Conservation (phyloP, 2,329 filamentous ascomycete species). For the Beauveria sp. region DNA sequence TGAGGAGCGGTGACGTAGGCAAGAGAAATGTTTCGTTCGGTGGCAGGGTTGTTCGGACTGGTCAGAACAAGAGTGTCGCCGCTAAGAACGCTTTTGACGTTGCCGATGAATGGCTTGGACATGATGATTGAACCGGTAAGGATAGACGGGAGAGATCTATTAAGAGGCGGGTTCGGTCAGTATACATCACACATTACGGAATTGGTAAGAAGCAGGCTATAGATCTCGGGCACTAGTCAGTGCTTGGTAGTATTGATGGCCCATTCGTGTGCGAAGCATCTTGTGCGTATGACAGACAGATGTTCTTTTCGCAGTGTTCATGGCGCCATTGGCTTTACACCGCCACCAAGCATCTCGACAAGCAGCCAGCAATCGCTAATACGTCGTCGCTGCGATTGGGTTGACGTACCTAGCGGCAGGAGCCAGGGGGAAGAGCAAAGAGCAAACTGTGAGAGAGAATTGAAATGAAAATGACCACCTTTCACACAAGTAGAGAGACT, state of each 20-base stretch:
- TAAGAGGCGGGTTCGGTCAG: not conserved
- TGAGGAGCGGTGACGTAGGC: slow-evolving; percentile 89
- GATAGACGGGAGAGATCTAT: slow-evolving; percentile 14
- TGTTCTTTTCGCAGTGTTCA: not conserved
- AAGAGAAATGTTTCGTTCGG: slow-evolving; percentile 81
- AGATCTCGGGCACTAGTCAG: not conserved
- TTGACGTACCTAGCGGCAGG: slow-evolving; percentile 8
- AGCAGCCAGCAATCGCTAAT: not conserved
- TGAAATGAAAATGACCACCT: not conserved
- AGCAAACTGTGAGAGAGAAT: slow-evolving; percentile 2
- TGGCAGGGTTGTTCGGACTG: slow-evolving; percentile 70
- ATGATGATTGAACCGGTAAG: slow-evolving; percentile 28
- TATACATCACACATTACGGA: not conserved
- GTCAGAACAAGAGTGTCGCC: slow-evolving; percentile 86
- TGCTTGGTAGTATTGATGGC: not conserved
- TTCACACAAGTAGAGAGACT: slow-evolving; percentile 2
- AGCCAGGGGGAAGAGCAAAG: not conserved
- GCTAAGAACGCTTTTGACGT: slow-evolving; percentile 89
- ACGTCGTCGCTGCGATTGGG: not conserved
- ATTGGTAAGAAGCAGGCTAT: not conserved
- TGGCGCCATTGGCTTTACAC: slow-evolving; percentile 6
- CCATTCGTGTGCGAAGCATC: not conserved
- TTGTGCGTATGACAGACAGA: not conserved
- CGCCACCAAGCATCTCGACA: not conserved
- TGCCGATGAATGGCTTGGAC: slow-evolving; percentile 54